A percentile compares a stretch with the other conserved stretches of the same genome.
phyloP scores from a whole-genome alignment of 257 asterid genomes.

The Dorcoceras hygrometricum region DNA sequence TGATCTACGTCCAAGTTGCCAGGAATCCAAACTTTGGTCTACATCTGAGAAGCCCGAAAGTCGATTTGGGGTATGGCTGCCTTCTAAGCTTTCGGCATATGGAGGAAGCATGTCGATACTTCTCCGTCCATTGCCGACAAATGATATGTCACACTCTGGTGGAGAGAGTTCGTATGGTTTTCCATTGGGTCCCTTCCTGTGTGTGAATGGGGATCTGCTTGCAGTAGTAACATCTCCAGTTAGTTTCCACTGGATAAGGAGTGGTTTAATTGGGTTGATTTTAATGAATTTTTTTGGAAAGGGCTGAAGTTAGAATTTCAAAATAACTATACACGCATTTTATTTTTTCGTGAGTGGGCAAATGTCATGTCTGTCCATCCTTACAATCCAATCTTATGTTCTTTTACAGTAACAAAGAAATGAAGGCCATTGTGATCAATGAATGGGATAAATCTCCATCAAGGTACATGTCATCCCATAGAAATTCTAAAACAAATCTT shows the following conservation, averaged over 20 bases:
- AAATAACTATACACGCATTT: background rate
- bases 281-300: background rate
- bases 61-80: constrained; percentile 62
- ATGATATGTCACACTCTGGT: constrained; percentile 80
- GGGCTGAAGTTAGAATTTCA: too few species aligned
- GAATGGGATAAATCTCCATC: background rate
- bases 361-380: background rate
- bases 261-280: background rate
- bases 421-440: background rate
- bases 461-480: too few species aligned
- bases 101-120: constrained; percentile 66
- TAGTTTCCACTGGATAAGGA: constrained; percentile 5
- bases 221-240: constrained; percentile 13
- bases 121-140: constrained; percentile 64
- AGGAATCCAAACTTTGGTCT: constrained; percentile 48
- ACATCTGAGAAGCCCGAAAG: constrained; percentile 70
- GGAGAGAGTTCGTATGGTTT: constrained; percentile 63
- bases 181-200: constrained; percentile 76
- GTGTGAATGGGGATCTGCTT: constrained; percentile 80
- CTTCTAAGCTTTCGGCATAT: constrained; percentile 48
- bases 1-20: constrained; percentile 53
- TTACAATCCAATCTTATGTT: background rate
- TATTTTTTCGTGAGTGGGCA: background rate
- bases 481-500: too few species aligned
- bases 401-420: background rate